Evolutionary conservation across 148 eudicot species (phyloP), one percentile per base, ranked within the genome.

Genomic region (Bassia scoparia): DNA sequence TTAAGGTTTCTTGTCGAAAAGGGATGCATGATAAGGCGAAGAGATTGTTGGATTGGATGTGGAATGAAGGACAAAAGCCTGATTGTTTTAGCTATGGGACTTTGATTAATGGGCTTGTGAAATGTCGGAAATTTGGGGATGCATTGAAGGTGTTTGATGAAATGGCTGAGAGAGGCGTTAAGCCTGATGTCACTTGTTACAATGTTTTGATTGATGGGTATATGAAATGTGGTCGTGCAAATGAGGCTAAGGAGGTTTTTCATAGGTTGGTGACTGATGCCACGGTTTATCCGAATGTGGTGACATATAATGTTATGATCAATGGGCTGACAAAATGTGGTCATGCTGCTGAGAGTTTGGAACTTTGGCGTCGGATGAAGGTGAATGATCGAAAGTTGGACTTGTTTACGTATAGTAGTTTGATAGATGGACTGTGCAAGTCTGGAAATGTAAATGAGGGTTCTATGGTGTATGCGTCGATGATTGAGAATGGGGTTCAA

Each of bases 121-220:
- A 90, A 78, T 77, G 80, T 76, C 85, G 86, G 26, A 66, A 81
- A 24, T 24, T 90, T 38, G 7, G 21, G 0, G 77, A 74, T 70
- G 98, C 95, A 0, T 37, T 76, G 68, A 41, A 83, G 72, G 77
- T 93, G 90, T 89, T 93, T 44, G 95, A 89, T 55, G 97, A 86
- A 84, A 93, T 93, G 98, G 61, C 58, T 75, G 87, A 85, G 37
- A 80, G 87, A 84, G 89, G 86, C 13, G 76, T 90, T 30, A 46
- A 14, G 24, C 87, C 95, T 17, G 90, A 93, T 80, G 90, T 87
- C 23, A 71, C 74, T 76, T 86, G 98, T 82, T 90, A 86, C 63
- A 88, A 93, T 75, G 79, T 87, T 71, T 77, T 93, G 77, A 86
- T 90, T 68, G 90, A 93, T 79, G 97, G 97, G 78, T 88, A 84